Conservation (phyloP, 2,329 filamentous ascomycete species). For the Penicillium sp. region DNA sequence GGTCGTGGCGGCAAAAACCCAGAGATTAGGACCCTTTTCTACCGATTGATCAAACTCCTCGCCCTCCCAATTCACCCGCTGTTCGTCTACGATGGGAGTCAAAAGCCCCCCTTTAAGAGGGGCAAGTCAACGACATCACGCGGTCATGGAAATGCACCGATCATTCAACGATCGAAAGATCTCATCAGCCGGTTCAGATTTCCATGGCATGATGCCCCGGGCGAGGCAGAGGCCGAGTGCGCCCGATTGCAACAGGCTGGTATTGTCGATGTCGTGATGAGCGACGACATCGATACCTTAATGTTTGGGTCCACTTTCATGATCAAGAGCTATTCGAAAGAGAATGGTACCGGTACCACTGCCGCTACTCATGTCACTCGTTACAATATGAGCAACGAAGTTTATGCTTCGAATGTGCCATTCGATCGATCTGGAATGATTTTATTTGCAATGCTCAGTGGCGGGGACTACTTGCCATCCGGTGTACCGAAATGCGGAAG, state of each 20-base stretch:
- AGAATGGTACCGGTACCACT: slow-evolving; percentile 63
- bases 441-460: slow-evolving; percentile 89
- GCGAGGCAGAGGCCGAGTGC: slow-evolving; percentile 95
- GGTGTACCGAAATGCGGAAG: slow-evolving; percentile 87
- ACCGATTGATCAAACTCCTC: slow-evolving; percentile 79
- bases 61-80: slow-evolving; percentile 79
- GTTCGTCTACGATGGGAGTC: slow-evolving; percentile 87
- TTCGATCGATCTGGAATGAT: slow-evolving; percentile 90
- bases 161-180: slow-evolving; percentile 76
- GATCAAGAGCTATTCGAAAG: slow-evolving; percentile 80
- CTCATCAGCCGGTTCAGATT: slow-evolving; percentile 86
- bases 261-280: slow-evolving; percentile 89
- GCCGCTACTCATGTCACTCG: slow-evolving; percentile 83
- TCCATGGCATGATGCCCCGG: slow-evolving; percentile 81
- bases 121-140: slow-evolving; percentile 66
- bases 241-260: slow-evolving; percentile 80
- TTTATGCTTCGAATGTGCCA: slow-evolving; percentile 33
- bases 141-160: slow-evolving; percentile 66
- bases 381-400: slow-evolving; percentile 61
- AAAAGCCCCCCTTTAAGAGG: slow-evolving; percentile 85
- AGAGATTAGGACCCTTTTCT: slow-evolving; percentile 88
- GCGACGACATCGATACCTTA: slow-evolving; percentile 94
- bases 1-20: slow-evolving; percentile 87
- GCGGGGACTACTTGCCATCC: slow-evolving; percentile 89
- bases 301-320: slow-evolving; percentile 91